Evolutionary conservation across 768 basidiomycete species (phyloP).

Genomic region (Tricholoma bakamatsutake): DNA sequence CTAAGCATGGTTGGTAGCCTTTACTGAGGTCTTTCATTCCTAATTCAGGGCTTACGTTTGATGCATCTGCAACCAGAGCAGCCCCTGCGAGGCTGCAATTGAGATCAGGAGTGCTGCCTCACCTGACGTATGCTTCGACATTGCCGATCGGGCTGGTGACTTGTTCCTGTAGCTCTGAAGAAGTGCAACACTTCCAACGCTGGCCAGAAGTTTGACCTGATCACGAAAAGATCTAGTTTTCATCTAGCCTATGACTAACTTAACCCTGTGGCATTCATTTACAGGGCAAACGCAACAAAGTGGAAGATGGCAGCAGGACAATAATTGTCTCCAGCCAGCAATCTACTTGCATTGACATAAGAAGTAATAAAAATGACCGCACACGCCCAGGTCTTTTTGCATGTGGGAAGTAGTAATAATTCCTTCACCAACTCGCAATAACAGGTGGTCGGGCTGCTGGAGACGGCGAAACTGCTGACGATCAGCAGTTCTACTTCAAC

Average conservation of each 20-base stretch:
- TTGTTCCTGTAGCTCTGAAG: conserved; percentile 22
- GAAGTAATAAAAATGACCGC: conserved; percentile 20
- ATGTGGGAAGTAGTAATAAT: conserved; percentile 19
- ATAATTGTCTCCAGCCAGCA: conserved; percentile 27
- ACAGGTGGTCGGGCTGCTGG: conserved; percentile 23
- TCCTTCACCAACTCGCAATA: not conserved
- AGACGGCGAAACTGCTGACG: conserved; percentile 21
- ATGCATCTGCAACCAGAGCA: conserved; percentile 23
- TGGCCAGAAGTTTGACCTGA: conserved; percentile 28
- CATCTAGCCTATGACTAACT: not conserved
- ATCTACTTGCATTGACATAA: conserved; percentile 22
- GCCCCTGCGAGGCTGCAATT: conserved; percentile 19
- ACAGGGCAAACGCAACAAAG: conserved; percentile 24
- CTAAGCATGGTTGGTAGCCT: too few relatives aligned
- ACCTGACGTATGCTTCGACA: conserved; percentile 22
- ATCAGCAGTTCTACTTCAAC: conserved; percentile 24
- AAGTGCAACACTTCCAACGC: conserved; percentile 19
- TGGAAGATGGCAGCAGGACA: conserved; percentile 18
- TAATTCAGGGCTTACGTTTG: conserved; percentile 20
- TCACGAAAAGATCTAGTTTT: conserved; percentile 19
- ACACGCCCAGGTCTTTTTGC: conserved; percentile 23
- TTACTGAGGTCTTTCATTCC: not conserved
- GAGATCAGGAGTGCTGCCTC: conserved; percentile 22
- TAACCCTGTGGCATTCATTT: not conserved
- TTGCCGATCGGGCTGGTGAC: conserved; percentile 24